phyloP scores from a whole-genome alignment of 2,329 filamentous ascomycete genomes.

The Thielaviopsis euricoi region DNA sequence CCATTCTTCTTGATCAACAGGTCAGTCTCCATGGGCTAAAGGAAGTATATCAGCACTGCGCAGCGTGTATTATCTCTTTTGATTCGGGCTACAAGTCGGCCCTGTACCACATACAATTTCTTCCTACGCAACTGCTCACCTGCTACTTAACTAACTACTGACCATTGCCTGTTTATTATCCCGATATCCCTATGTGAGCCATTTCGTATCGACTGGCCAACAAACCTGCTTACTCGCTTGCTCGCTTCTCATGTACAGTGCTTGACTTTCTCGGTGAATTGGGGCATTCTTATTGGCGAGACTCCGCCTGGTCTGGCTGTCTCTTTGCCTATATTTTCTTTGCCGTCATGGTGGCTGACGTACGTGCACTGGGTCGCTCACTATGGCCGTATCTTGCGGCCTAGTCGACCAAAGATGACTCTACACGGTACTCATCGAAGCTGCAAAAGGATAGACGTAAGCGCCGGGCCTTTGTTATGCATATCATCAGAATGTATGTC shows the following conservation, averaged over 20 bases:
- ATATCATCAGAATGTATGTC: not conserved
- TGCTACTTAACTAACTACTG: not conserved
- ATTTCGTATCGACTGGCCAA: not conserved
- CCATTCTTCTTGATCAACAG: not conserved
- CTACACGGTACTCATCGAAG: not conserved
- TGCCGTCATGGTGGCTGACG: not conserved
- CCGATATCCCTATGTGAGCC: not conserved
- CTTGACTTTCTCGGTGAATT: not conserved
- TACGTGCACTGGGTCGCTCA: not conserved
- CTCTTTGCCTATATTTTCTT: not conserved
- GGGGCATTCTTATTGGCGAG: not conserved
- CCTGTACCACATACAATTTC: not conserved
- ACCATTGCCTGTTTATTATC: not conserved
- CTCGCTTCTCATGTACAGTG: not conserved
- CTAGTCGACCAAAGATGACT: not conserved
- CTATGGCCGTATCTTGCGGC: not conserved
- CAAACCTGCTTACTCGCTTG: not conserved
- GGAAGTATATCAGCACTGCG: not conserved
- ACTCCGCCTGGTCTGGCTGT: not conserved
- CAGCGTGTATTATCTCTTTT: not conserved
- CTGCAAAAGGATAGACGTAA: not conserved
- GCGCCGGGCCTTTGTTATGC: not conserved
- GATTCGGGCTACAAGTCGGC: not conserved
- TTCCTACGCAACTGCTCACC: not conserved
- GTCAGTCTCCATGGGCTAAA: not conserved